These are phyloP conservation scores for Passalora sequoiae DNA, from an alignment of 2,329 filamentous ascomycete genomes.

Conservation along the genomic window DNA sequence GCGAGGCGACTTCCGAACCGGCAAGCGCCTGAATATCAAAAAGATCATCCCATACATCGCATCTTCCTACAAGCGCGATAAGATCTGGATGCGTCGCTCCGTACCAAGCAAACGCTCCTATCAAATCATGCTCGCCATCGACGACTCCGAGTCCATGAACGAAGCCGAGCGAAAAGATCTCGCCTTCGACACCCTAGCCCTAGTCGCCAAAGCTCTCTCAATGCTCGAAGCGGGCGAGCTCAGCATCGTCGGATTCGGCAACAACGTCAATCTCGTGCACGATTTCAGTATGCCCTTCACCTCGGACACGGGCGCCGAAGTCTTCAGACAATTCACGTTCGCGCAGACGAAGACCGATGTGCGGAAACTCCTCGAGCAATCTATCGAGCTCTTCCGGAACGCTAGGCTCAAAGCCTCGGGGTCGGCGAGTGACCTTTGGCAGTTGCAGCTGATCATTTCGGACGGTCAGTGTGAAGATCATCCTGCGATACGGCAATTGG, in stretches of 20 bases:
- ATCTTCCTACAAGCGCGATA: conserved; percentile 96
- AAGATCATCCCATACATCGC: conserved; percentile 99
- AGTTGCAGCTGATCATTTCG: conserved; percentile 85
- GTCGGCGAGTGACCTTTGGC: conserved; percentile 73
- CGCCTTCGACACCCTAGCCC: conserved; percentile 88
- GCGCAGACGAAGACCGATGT: conserved; percentile 83
- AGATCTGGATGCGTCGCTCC: conserved; percentile 97
- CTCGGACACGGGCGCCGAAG: conserved; percentile 72
- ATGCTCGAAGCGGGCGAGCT: conserved; percentile 95
- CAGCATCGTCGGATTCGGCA: conserved; percentile 85
- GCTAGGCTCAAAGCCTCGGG: conserved; percentile 59
- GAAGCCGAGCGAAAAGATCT: conserved; percentile 71
- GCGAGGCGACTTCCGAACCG: conserved; percentile 91
- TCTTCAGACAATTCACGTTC: conserved; percentile 81
- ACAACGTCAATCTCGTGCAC: conserved; percentile 77
- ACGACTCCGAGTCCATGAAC: conserved; percentile 92
- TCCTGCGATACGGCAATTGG: conserved; percentile 71
- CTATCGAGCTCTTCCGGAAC: conserved; percentile 73
- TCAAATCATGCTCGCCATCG: conserved; percentile 94
- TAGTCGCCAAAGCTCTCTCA: conserved; percentile 77
- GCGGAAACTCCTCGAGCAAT: conserved; percentile 67
- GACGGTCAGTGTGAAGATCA: conserved; percentile 92
- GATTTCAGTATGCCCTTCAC: conserved; percentile 78
- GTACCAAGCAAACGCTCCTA: conserved; percentile 91
- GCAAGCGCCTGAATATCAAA: conserved; percentile 98